phyloP scores from a whole-genome alignment of 768 basidiomycete species.

The Amanita thiersii region DNA sequence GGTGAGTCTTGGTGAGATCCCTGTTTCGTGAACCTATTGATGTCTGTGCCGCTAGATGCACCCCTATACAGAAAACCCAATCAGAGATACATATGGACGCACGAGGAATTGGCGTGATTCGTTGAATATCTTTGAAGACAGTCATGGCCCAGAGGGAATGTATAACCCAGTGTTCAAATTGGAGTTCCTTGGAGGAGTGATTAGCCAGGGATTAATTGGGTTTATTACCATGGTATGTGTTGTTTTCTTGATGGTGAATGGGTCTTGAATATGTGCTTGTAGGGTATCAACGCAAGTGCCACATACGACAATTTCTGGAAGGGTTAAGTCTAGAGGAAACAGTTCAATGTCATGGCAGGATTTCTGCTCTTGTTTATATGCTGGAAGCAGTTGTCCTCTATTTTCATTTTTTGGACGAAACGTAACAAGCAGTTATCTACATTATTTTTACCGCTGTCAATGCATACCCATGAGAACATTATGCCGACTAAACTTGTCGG shows the following conservation, averaged over 20 bases:
- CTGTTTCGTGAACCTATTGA: neutral
- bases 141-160: conserved; percentile 36
- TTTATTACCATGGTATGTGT: conserved; percentile 47
- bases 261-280: neutral
- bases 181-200: conserved; percentile 40
- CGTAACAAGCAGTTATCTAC: too few species aligned
- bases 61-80: conserved; percentile 43
- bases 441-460: too few species aligned
- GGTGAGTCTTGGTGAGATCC: conserved; percentile 17
- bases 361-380: too few species aligned
- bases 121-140: conserved; percentile 45
- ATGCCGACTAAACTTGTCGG: too few species aligned
- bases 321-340: conserved; percentile 18
- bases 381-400: too few species aligned
- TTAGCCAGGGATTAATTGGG: conserved; percentile 40
- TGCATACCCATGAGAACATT: too few species aligned
- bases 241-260: neutral
- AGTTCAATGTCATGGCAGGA: too few species aligned
- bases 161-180: conserved; percentile 48
- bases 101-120: conserved; percentile 47
- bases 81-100: conserved; percentile 35
- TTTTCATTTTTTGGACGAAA: too few species aligned
- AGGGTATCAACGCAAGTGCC: conserved; percentile 34
- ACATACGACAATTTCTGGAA: conserved; percentile 29
- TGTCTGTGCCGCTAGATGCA: conserved; percentile 27